phyloP scores from a whole-genome alignment of 345 rosid species.

The Populus euphratica region DNA sequence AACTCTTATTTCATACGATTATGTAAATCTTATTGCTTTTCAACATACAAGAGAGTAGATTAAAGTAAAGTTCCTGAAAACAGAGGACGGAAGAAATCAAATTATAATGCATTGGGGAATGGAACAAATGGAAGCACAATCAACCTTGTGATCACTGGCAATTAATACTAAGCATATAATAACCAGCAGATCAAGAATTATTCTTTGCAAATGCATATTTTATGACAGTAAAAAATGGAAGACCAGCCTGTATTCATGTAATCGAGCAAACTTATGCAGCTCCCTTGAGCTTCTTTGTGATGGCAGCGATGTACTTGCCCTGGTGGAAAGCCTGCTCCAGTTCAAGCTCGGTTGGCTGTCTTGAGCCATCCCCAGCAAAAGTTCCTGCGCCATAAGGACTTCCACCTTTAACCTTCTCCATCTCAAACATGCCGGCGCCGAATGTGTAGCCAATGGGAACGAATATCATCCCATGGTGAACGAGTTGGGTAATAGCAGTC shows the following conservation, averaged over 20 bases:
- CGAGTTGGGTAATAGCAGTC: constrained; percentile 96
- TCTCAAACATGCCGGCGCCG: constrained; percentile 97
- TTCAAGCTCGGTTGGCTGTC: constrained; percentile 79
- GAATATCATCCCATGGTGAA: constrained; percentile 88
- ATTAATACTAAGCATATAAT: constrained; percentile 17
- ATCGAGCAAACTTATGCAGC: constrained; percentile 27
- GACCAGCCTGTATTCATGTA: constrained; percentile 5
- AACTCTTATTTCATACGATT: not conserved
- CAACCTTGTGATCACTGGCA: constrained; percentile 17
- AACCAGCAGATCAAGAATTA: constrained; percentile 21
- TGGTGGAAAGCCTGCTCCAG: constrained; percentile 90
- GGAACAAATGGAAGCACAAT: constrained; percentile 8
- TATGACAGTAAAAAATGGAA: constrained; percentile 12
- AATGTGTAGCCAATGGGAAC: constrained; percentile 92
- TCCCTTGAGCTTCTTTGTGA: constrained; percentile 88
- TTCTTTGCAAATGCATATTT: constrained; percentile 21
- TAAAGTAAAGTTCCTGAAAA: not conserved
- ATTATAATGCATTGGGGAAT: not conserved
- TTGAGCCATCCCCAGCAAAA: constrained; percentile 83
- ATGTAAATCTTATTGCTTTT: not conserved
- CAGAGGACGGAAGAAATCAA: not conserved
- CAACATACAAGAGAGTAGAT: too few relatives aligned
- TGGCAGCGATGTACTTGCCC: constrained; percentile 79
- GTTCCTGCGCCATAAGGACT: constrained; percentile 96
- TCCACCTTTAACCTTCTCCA: constrained; percentile 89